These are phyloP conservation scores for Penicillium olsonii DNA, from an alignment of 2,329 filamentous ascomycete species.

Conservation along the genomic window DNA sequence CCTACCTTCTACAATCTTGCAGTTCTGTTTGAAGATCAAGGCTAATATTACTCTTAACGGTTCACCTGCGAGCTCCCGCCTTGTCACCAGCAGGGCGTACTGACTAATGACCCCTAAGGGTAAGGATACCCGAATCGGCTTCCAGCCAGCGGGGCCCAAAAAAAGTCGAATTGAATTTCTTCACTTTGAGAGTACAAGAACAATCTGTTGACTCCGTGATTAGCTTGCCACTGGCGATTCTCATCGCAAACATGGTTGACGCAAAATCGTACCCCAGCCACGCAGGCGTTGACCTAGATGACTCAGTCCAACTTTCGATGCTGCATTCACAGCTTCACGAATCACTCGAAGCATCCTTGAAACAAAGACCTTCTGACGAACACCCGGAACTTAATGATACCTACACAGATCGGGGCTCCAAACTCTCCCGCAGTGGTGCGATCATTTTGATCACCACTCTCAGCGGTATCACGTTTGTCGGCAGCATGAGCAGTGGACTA, in stretches of 20 bases:
- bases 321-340: neutral
- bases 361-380: neutral
- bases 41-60: too few species aligned
- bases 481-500: slow-evolving; percentile 32
- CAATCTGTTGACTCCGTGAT: too few species aligned
- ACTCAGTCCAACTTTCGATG: slow-evolving; percentile 3
- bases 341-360: neutral
- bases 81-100: neutral
- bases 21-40: neutral
- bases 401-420: neutral
- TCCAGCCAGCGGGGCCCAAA: too few species aligned
- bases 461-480: slow-evolving; percentile 31
- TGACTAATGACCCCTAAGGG: neutral
- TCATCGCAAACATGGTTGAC: slow-evolving; percentile 6
- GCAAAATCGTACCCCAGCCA: neutral
- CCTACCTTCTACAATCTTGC: too few species aligned
- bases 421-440: slow-evolving; percentile 13
- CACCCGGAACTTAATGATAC: neutral
- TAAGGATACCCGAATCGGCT: too few species aligned
- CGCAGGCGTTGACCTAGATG: slow-evolving; percentile 1
- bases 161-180: too few species aligned
- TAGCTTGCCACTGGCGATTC: too few species aligned
- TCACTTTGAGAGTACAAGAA: too few species aligned
- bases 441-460: slow-evolving; percentile 28
- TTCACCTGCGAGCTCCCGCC: too few species aligned